Percentiles rank a stretch among this genome's conserved stretches.
phyloP scores from a whole-genome alignment of 1,139 yeast species.

The Keqinozyma sinolaborantium region DNA sequence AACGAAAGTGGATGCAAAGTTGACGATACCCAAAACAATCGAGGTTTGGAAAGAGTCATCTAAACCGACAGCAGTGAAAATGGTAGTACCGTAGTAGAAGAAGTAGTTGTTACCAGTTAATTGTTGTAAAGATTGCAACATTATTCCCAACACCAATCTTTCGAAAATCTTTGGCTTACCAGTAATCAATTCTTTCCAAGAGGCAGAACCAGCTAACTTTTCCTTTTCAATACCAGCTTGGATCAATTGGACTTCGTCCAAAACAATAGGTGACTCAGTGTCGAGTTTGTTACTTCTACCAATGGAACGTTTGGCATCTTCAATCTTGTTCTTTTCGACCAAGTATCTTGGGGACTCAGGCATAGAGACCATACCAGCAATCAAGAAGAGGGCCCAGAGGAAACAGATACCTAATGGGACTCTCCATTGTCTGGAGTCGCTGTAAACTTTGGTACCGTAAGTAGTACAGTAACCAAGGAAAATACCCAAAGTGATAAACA shows the following conservation, averaged over 20 bases:
- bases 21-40: slow-evolving; percentile 73
- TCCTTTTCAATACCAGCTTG: slow-evolving; percentile 64
- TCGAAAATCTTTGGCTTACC: slow-evolving; percentile 66
- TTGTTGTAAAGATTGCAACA: slow-evolving; percentile 71
- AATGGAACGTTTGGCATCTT: slow-evolving; percentile 48
- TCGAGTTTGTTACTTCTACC: slow-evolving; percentile 63
- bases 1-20: slow-evolving; percentile 69
- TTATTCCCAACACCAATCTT: slow-evolving; percentile 63
- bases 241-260: slow-evolving; percentile 56
- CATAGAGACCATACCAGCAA: slow-evolving; percentile 51
- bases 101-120: slow-evolving; percentile 79
- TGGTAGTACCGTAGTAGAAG: slow-evolving; percentile 77
- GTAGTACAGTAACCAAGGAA: slow-evolving; percentile 65
- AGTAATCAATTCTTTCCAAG: slow-evolving; percentile 62
- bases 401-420: slow-evolving; percentile 60
- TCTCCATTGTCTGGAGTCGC: slow-evolving; percentile 59
- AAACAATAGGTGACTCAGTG: slow-evolving; percentile 54
- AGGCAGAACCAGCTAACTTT: slow-evolving; percentile 60
- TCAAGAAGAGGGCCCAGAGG: slow-evolving; percentile 53
- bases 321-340: slow-evolving; percentile 33
- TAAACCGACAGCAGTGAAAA: slow-evolving; percentile 75
- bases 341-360: slow-evolving; percentile 65
- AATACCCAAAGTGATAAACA: slow-evolving; percentile 66
- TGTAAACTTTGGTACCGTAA: slow-evolving; percentile 54
- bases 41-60: slow-evolving; percentile 72